Evolutionary conservation across 2,329 filamentous ascomycete species (phyloP).

Genomic region (Nigrograna mackinnonii): DNA sequence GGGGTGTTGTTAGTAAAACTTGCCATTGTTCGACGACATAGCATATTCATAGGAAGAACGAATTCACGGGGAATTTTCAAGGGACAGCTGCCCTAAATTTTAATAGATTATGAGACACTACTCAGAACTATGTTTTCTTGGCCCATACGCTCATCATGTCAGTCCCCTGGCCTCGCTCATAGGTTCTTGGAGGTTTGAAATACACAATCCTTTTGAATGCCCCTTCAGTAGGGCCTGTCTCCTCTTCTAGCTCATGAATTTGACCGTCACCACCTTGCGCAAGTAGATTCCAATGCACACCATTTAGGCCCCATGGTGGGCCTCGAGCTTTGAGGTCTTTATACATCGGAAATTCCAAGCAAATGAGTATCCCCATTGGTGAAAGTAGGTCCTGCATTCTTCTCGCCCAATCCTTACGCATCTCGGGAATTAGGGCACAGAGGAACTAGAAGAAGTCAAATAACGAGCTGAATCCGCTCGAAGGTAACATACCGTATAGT

Average conservation of each 20-base stretch:
- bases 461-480: too few species aligned
- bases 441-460: conserved; percentile 51
- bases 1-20: too few species aligned
- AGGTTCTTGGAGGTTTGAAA: neutral
- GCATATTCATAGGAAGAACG: too few species aligned
- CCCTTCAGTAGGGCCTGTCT: neutral
- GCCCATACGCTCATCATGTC: neutral
- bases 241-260: neutral
- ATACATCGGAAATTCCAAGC: conserved; percentile 74
- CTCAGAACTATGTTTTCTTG: too few species aligned
- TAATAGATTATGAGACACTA: too few species aligned
- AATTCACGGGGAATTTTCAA: too few species aligned
- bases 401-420: conserved; percentile 59
- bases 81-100: too few species aligned
- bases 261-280: neutral
- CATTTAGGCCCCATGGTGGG: conserved; percentile 73
- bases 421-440: conserved; percentile 57
- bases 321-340: conserved; percentile 67
- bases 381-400: conserved; percentile 58
- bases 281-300: conserved; percentile 11
- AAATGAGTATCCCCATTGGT: conserved; percentile 56
- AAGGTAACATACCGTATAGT: conserved; percentile 65
- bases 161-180: neutral
- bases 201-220: neutral
- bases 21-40: too few species aligned